phyloP scores from a whole-genome alignment of 164 flowering plant species.

The Stephania cephalantha region DNA sequence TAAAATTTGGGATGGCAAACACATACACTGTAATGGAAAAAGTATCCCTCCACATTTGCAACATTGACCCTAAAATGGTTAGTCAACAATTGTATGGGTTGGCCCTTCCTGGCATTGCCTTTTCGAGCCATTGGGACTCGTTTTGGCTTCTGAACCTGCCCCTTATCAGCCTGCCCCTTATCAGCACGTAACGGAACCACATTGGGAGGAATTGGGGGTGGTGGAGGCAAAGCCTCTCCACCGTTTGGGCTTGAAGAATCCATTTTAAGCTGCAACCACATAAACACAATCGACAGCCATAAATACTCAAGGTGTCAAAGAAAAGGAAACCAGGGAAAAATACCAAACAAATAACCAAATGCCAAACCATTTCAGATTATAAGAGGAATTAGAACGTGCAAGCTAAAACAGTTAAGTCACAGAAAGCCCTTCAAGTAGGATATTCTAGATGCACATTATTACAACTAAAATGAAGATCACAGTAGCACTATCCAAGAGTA shows the following conservation, averaged over 20 bases:
- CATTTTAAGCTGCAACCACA: constrained; percentile 7
- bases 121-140: constrained; percentile 63
- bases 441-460: too few species aligned
- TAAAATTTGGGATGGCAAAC: background rate
- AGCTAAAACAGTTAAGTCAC: too few species aligned
- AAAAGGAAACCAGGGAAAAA: background rate
- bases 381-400: too few species aligned
- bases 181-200: constrained; percentile 46
- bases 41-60: constrained; percentile 44
- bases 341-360: too few species aligned
- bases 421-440: too few species aligned
- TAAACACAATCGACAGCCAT: background rate
- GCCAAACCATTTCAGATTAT: too few species aligned
- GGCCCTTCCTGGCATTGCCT: constrained; percentile 62
- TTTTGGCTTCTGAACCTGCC: constrained; percentile 26
- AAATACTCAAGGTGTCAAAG: background rate
- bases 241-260: constrained; percentile 13
- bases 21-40: constrained; percentile 89
- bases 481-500: too few species aligned
- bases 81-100: constrained; percentile 47
- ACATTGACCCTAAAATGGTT: constrained; percentile 80
- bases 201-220: constrained; percentile 70
- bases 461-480: too few species aligned
- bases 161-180: constrained; percentile 31
- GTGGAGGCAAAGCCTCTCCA: constrained; percentile 57